Evolutionary conservation across 345 rosid genomes (phyloP).

Genomic region (Mercurialis annua): DNA sequence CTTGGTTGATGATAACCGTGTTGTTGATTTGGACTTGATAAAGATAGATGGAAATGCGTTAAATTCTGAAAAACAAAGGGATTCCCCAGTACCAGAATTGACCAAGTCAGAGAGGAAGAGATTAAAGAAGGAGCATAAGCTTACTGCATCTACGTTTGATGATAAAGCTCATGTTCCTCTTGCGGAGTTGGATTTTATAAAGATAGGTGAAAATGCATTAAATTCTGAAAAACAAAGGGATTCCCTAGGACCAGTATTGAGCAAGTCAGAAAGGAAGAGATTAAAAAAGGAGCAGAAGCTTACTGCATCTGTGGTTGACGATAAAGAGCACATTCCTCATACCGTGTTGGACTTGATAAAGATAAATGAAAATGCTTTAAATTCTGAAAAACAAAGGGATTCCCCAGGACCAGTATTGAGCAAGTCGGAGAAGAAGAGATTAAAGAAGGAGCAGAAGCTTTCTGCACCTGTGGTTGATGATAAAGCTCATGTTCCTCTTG

Average conservation of each 20-base stretch:
- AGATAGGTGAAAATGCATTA: background rate
- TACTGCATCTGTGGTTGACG: background rate
- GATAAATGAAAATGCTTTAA: background rate
- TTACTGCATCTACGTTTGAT: background rate
- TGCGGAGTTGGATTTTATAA: background rate
- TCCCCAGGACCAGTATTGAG: too few relatives aligned
- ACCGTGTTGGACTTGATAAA: background rate
- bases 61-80: constrained; percentile 8
- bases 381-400: constrained; percentile 10
- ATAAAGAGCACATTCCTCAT: background rate
- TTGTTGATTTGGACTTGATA: background rate
- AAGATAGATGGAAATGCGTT: background rate
- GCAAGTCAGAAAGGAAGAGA: constrained; percentile 6
- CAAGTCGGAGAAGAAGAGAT: background rate
- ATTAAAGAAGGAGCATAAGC: too few relatives aligned
- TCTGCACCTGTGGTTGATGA: too few relatives aligned
- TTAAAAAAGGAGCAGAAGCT: background rate
- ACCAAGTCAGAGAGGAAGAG: background rate
- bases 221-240: constrained; percentile 5
- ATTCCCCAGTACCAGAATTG: too few relatives aligned
- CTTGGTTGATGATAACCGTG: background rate
- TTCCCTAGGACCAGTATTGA: constrained; percentile 12
- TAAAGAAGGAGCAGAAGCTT: too few relatives aligned
- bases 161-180: background rate
- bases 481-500: background rate